Base-by-base conservation (phyloP, 1,284 basidiomycete species). In the Coriolopsis trogii region DNA sequence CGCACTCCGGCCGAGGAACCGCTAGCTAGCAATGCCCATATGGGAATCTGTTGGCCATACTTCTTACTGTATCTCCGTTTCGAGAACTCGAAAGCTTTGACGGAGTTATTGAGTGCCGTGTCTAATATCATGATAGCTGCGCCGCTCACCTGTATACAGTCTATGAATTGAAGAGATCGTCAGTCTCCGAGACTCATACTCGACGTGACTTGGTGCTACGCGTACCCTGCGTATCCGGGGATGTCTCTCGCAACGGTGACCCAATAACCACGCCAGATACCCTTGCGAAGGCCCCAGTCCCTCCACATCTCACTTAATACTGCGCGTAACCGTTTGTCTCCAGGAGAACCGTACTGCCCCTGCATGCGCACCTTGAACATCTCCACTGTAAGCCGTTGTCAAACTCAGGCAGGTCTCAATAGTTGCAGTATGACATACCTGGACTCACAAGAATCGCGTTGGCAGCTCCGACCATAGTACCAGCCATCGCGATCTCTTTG, bases 301-400 rank as follows among this genome's bases (percentile, higher is more conserved):
- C 66, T 69, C 87, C 93, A 96, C 84, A 95, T 92, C 61, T 95
- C 91, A 16, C 71, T 75, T 5, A 84, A 83, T 4, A 97, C 79
- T 3, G 74, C 78, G 26, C 85, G 74, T 26, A 97, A 77, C 37
- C 83, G 80, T 72, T 95, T 91, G 66, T 95, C 93, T 5, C 79
- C 76, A 9, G 81, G 76, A 3, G 76, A 79, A 16, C 89, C 91
- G 61, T 93, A 94, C 65, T 95, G 92, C 4, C 92, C 94, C 72
- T 98, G 95, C 95, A 98, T 97, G n/a, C 93, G 84, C 40, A 98
- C 93, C 73, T 95, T 93, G 70, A 91, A 90, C 87, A 92, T 89
- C 68, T 92, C 90, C 46, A 91, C 89, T 90, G 55, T 20, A 21
- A 34, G 2, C 16, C 25, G 10, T 44, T 16, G 16, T 20, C 20